Base-by-base conservation (phyloP, 2,329 filamentous ascomycete genomes). In the Aspergillus unguis region DNA sequence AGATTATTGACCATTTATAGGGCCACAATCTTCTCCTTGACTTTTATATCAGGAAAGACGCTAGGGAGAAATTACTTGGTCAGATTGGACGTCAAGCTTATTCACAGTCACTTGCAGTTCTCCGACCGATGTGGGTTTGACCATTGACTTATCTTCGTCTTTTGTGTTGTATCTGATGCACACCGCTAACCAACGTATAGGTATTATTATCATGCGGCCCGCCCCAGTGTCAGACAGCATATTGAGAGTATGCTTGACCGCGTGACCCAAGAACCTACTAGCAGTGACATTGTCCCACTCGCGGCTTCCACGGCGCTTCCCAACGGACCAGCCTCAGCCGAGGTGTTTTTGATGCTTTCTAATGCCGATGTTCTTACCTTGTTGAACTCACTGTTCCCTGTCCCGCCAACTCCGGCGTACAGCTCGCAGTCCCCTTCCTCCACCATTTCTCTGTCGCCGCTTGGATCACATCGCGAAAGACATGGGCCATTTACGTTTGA, bases 31-130 rank as follows among this genome's bases (percentile, higher is more conserved):
- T 85, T 57, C 86, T 97, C 77, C 82, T 90, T 52, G 90, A 95
- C 63, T 92, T 95, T 69, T 90, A 96, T 73, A 90, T 97, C 63
- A 92, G 88, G 45, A 90, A 95, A 61, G 90, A 92, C 71, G 91
- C 90, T 38, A 84, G 94, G 40, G 88, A 95, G 64, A 92, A 79
- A 58, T 80, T 85, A 44, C 74, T 85, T 53, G 80, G 81, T 56
- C 87, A 92, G 67, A 86, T 96, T 52, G 90, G 88, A 50, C 84
- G 88, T 67, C 85, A 87, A 57, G 87, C 89, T 45, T 87, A 92
- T 66, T 86, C 88, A 63, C 81, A 89, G 58, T 89, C 92, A 9
- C 84, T 88, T 54, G 88, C 92, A 63, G 85, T 90, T 72, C 80
- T 83, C 53, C 83, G 83, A 69, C 79, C 79, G 61, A 86, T 85